Evolutionary conservation across 1,284 basidiomycete genomes (phyloP).

Genomic region (Schizopora paradoxa): DNA sequence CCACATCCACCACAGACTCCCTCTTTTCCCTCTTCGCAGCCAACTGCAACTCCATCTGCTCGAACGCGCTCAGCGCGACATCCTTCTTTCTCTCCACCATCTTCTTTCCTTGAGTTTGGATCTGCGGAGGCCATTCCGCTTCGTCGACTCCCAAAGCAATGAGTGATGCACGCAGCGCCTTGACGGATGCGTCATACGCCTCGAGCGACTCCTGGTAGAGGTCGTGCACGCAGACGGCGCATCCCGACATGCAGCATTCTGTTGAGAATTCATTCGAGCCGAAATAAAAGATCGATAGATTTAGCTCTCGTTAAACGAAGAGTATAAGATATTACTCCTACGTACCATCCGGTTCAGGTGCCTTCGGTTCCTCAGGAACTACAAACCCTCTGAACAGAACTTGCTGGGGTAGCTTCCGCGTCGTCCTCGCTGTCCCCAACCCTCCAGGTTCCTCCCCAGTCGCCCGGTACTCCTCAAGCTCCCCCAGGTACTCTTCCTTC

Average conservation of each 20-base stretch:
- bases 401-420: constrained; percentile 11
- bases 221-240: constrained; percentile 85
- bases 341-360: constrained; percentile 62
- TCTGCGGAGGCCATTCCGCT: constrained; percentile 56
- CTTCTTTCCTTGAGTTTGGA: constrained; percentile 9
- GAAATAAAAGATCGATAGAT: background rate
- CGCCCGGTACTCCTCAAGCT: constrained; percentile 26
- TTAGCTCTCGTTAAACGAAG: background rate
- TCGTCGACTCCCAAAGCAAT: constrained; percentile 44
- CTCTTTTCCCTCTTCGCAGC: too few species aligned
- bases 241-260: constrained; percentile 94
- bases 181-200: constrained; percentile 57
- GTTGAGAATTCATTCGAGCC: constrained; percentile 2
- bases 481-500: constrained; percentile 35
- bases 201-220: constrained; percentile 74
- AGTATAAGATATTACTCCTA: constrained; percentile 12
- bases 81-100: constrained; percentile 31
- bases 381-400: constrained; percentile 48
- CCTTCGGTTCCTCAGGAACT: constrained; percentile 53
- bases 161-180: constrained; percentile 47
- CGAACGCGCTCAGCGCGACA: constrained; percentile 51
- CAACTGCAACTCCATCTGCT: constrained; percentile 57
- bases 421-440: background rate
- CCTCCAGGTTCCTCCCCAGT: constrained; percentile 4
- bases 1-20: too few species aligned